Conservation (phyloP, 306 rosid species). For the Pterocarpus macrocarpus region DNA sequence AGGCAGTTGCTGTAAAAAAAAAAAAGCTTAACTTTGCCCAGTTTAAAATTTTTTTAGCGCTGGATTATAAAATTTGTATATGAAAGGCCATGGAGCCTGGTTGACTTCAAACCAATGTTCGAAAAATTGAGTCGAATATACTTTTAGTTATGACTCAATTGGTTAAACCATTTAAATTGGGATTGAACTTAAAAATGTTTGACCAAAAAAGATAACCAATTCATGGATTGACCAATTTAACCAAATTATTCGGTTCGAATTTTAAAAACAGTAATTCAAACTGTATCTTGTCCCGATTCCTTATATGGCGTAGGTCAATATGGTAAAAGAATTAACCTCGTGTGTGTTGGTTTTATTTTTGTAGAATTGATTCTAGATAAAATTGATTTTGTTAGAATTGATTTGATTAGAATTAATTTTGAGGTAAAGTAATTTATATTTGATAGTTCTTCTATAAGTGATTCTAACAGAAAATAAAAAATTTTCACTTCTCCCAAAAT, state of each 20-base stretch:
- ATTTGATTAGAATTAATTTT: too few species aligned
- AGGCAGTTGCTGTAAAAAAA: slow-evolving; percentile 8
- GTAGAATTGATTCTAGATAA: too few species aligned
- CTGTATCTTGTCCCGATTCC: background rate
- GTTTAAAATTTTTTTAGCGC: slow-evolving; percentile 4
- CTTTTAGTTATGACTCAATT: background rate
- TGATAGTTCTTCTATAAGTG: too few species aligned
- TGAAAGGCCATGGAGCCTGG: background rate
- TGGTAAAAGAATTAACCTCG: background rate
- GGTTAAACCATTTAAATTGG: background rate
- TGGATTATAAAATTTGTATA: background rate
- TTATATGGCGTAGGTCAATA: background rate
- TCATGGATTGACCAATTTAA: background rate
- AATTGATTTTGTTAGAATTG: too few species aligned
- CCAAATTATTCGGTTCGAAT: background rate
- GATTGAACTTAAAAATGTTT: background rate
- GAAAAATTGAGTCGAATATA: background rate
- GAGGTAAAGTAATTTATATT: too few species aligned
- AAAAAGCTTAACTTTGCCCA: background rate
- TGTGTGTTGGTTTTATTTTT: too few species aligned
- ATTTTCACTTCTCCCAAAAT: too few species aligned
- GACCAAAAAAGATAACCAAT: too few species aligned
- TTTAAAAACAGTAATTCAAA: background rate
- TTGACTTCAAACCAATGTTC: background rate
- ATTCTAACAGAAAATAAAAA: too few species aligned